phyloP scores from a whole-genome alignment of 2,329 filamentous ascomycete genomes.

The Ilyonectria robusta region DNA sequence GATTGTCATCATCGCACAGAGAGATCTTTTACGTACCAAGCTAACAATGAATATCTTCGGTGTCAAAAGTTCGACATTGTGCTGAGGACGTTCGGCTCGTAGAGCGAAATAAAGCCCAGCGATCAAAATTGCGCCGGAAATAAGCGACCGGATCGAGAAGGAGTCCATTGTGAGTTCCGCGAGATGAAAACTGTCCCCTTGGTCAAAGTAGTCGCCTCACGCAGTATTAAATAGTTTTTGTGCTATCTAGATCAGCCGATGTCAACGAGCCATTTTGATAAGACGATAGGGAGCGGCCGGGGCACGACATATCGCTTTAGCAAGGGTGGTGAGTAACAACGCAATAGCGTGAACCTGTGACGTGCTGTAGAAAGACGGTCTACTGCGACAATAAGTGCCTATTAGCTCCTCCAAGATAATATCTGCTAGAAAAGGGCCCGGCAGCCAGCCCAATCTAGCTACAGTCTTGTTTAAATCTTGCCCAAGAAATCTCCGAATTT shows the following conservation, averaged over 20 bases:
- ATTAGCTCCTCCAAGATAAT: background rate
- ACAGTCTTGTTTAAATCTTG: too few relatives aligned
- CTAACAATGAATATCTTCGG: conserved; percentile 28
- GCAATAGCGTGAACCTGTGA: background rate
- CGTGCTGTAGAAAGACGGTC: background rate
- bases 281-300: background rate
- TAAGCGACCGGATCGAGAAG: background rate
- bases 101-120: conserved; percentile 2
- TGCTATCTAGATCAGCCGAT: background rate
- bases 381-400: background rate
- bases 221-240: background rate
- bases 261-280: conserved; percentile 2
- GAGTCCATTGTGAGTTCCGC: background rate
- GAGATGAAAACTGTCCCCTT: background rate
- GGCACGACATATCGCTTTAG: background rate
- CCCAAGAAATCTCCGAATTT: background rate
- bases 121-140: background rate
- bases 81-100: background rate
- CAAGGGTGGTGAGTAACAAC: background rate
- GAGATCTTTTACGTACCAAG: conserved; percentile 8
- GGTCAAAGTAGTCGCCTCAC: background rate
- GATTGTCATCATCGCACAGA: background rate
- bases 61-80: background rate
- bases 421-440: background rate
- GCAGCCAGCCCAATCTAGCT: background rate